Evolutionary conservation across 768 basidiomycete genomes (phyloP).

Genomic region (Hericium coralloides): DNA sequence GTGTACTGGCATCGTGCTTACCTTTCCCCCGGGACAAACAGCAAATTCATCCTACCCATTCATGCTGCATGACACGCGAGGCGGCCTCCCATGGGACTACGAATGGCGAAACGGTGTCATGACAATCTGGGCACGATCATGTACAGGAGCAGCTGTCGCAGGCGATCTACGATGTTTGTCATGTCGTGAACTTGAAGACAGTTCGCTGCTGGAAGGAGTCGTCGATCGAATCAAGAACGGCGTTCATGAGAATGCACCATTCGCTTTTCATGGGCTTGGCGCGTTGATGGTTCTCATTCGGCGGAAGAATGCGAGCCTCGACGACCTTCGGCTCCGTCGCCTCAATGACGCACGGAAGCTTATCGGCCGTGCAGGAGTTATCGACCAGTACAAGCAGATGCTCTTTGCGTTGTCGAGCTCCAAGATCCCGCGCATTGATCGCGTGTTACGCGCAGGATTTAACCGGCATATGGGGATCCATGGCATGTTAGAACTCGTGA

Average conservation of each 20-base stretch:
- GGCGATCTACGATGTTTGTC: background rate
- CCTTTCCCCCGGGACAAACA: background rate
- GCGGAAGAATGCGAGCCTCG: background rate
- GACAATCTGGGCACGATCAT: background rate
- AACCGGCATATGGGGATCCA: background rate
- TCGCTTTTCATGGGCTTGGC: background rate
- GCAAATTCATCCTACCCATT: background rate
- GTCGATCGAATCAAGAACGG: background rate
- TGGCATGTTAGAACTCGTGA: background rate
- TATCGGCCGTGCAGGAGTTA: background rate
- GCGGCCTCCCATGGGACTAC: background rate
- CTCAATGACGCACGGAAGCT: background rate
- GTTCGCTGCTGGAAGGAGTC: background rate
- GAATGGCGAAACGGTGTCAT: background rate
- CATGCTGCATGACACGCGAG: background rate
- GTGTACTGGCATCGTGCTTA: background rate
- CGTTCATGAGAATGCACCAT: background rate
- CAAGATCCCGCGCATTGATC: background rate
- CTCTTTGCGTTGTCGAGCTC: background rate
- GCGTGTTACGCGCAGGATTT: background rate
- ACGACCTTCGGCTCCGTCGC: background rate
- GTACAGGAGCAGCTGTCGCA: background rate
- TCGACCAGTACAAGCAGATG: background rate
- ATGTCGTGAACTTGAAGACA: background rate
- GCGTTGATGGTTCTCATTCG: background rate